Conservation (phyloP, 495 filamentous ascomycete genomes). For the Hyaloscypha finlandica region DNA sequence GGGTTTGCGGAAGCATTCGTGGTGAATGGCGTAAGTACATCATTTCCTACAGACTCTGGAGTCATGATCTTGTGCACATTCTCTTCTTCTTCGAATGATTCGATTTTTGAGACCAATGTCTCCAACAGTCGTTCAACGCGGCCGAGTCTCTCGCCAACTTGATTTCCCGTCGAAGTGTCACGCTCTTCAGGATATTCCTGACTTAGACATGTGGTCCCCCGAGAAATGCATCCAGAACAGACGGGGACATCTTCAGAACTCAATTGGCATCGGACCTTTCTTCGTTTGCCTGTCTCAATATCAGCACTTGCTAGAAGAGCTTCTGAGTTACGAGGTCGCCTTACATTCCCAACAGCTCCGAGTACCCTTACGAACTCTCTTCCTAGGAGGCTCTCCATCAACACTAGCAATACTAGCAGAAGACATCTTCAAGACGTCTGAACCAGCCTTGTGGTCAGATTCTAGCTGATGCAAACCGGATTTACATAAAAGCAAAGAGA, state of each 20-base stretch:
- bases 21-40: conserved; percentile 30
- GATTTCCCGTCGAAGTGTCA: conserved; percentile 34
- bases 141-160: conserved; percentile 46
- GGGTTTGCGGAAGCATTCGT: conserved; percentile 28
- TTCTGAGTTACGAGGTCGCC: conserved; percentile 15
- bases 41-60: conserved; percentile 38
- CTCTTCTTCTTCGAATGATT: conserved; percentile 37
- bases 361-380: conserved; percentile 56
- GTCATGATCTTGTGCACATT: conserved; percentile 28
- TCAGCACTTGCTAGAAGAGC: conserved; percentile 2
- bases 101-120: conserved; percentile 43
- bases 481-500: neutral
- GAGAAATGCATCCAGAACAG: conserved; percentile 48
- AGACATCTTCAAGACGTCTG: neutral
- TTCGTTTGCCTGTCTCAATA: conserved; percentile 41
- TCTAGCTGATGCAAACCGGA: neutral
- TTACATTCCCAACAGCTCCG: conserved; percentile 59
- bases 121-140: conserved; percentile 50
- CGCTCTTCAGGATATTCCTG: conserved; percentile 48
- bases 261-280: conserved; percentile 50
- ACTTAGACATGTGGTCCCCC: conserved; percentile 49
- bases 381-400: conserved; percentile 35
- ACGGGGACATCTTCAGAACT: conserved; percentile 38
- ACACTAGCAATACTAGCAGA: conserved; percentile 19
- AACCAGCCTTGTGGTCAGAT: neutral